A percentile compares a stretch with the other conserved stretches of the same genome.
Evolutionary conservation across 306 rosid genomes (phyloP).

Genomic region (Trifolium pratense): DNA sequence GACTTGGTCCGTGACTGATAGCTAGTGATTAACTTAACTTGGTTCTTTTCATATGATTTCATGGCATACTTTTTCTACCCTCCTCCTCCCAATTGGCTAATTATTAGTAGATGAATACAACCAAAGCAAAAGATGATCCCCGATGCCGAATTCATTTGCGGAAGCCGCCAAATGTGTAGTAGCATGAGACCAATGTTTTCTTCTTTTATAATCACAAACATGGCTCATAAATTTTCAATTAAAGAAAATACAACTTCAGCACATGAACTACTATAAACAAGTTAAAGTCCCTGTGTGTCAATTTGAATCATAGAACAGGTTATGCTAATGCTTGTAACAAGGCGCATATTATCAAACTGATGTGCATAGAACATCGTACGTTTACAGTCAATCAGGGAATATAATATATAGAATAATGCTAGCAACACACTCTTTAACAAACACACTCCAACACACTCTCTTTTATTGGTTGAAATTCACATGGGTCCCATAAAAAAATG

Average conservation of each 20-base stretch:
- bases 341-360: not conserved
- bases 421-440: too few species aligned
- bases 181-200: not conserved
- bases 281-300: too few species aligned
- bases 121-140: too few species aligned
- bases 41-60: not conserved
- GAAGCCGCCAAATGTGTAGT: not conserved
- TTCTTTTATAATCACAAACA: not conserved
- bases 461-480: too few species aligned
- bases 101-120: too few species aligned
- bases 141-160: too few species aligned
- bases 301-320: not conserved
- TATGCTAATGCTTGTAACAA: not conserved
- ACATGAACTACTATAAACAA: not conserved
- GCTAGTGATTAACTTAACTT: not conserved
- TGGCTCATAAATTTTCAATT: too few species aligned
- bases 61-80: not conserved
- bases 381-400: not conserved
- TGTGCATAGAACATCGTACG: not conserved
- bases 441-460: too few species aligned
- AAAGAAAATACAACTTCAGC: not conserved
- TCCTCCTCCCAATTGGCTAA: not conserved
- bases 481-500: too few species aligned
- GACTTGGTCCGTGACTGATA: not conserved
- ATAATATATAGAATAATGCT: not conserved